Conservation (phyloP, 352 stramenopile species). For the Blastocystis sp. region DNA sequence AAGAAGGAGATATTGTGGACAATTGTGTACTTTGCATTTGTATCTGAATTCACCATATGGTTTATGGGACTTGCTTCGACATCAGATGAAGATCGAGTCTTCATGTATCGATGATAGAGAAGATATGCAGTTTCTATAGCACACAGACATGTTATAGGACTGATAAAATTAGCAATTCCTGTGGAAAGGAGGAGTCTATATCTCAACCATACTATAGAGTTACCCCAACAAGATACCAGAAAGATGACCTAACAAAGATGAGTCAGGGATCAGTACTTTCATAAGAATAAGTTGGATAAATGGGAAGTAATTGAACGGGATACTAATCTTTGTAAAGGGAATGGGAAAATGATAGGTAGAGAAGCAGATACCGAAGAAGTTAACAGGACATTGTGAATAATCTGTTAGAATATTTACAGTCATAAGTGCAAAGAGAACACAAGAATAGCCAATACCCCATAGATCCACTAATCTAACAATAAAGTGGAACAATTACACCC, state of each 20-base stretch:
- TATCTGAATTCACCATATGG: slow-evolving; percentile 65
- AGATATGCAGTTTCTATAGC: slow-evolving; percentile 11
- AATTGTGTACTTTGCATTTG: slow-evolving; percentile 54
- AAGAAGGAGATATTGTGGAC: slow-evolving; percentile 65
- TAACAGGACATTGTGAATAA: neutral
- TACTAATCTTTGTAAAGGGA: neutral
- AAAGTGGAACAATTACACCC: no score
- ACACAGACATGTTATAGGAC: neutral
- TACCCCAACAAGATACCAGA: slow-evolving; percentile 39
- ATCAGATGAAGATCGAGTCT: neutral
- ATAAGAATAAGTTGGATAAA: slow-evolving; percentile 52
- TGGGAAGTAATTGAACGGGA: slow-evolving; percentile 35
- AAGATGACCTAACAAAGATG: slow-evolving; percentile 59
- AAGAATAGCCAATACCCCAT: slow-evolving; percentile 42
- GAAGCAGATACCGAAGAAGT: slow-evolving; percentile 50
- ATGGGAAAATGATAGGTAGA: neutral
- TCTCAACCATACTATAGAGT: neutral
- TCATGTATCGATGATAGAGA: neutral
- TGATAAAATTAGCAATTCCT: neutral
- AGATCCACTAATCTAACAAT: neutral
- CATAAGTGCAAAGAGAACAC: slow-evolving; percentile 60
- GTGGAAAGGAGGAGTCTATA: neutral
- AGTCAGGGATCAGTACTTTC: slow-evolving; percentile 51
- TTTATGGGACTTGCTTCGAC: neutral
- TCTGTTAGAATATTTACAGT: neutral